A percentile compares a stretch with the other conserved stretches of the same genome.
Evolutionary conservation across 75 land plant genomes (phyloP).

Genomic region (Adiantum capillusveneris): DNA sequence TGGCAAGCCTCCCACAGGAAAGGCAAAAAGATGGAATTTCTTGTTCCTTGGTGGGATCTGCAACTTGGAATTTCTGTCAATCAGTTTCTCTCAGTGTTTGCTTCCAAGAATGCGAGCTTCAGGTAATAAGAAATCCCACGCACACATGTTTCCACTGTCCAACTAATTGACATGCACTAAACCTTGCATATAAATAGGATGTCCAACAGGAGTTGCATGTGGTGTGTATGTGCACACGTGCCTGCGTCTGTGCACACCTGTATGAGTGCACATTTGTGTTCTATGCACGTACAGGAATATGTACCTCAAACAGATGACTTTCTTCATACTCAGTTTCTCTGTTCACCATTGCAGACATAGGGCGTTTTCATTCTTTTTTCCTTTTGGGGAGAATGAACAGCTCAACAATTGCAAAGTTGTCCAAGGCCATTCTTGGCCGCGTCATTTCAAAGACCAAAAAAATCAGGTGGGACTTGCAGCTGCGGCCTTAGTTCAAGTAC

Average conservation of each 20-base stretch:
- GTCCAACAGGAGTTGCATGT: neutral
- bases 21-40: constrained; percentile 64
- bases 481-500: constrained; percentile 69
- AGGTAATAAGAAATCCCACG: constrained; percentile 36
- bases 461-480: constrained; percentile 68
- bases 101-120: constrained; percentile 80
- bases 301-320: neutral
- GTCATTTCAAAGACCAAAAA: constrained; percentile 48
- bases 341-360: constrained; percentile 53
- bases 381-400: constrained; percentile 56
- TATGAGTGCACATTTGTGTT: neutral
- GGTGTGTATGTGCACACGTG: too few species aligned
- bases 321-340: too few species aligned
- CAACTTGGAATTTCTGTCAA: constrained; percentile 89
- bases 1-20: constrained; percentile 74
- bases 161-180: too few species aligned
- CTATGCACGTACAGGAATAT: neutral
- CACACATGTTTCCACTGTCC: too few species aligned
- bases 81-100: constrained; percentile 80
- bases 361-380: constrained; percentile 77
- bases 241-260: neutral
- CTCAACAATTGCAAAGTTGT: constrained; percentile 43
- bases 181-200: neutral
- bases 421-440: constrained; percentile 76
- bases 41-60: constrained; percentile 97